Evolutionary conservation across 345 rosid genomes (phyloP).

Genomic region (Dimocarpus longan): DNA sequence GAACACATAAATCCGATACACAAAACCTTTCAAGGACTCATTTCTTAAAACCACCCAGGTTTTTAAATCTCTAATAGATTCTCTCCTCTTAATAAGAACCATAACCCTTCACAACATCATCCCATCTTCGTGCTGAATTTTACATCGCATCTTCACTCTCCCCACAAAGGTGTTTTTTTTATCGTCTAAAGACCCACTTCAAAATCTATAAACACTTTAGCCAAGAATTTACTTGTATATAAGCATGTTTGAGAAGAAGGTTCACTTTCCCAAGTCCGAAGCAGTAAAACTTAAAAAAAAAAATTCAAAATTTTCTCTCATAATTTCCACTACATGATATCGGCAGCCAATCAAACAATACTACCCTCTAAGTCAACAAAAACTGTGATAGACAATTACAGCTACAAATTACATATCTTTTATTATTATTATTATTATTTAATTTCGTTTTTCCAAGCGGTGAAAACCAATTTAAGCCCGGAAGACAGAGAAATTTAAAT

Average conservation of each 20-base stretch:
- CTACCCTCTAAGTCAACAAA: neutral
- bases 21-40: neutral
- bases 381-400: neutral
- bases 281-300: neutral
- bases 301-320: neutral
- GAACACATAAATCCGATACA: neutral
- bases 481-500: no score
- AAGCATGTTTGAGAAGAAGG: neutral
- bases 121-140: neutral
- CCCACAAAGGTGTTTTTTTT: neutral
- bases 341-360: neutral
- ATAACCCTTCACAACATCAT: neutral
- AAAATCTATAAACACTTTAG: neutral
- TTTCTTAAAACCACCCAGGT: neutral
- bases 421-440: neutral
- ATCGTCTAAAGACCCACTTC: neutral
- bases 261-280: conserved; percentile 10
- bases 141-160: neutral
- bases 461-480: neutral
- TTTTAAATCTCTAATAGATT: neutral
- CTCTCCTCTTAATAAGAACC: neutral
- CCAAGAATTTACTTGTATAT: neutral
- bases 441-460: neutral
- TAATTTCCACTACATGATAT: neutral
- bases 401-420: neutral